phyloP scores from a whole-genome alignment of 1,284 basidiomycete genomes.

The Cutaneotrichosporon mucoides region DNA sequence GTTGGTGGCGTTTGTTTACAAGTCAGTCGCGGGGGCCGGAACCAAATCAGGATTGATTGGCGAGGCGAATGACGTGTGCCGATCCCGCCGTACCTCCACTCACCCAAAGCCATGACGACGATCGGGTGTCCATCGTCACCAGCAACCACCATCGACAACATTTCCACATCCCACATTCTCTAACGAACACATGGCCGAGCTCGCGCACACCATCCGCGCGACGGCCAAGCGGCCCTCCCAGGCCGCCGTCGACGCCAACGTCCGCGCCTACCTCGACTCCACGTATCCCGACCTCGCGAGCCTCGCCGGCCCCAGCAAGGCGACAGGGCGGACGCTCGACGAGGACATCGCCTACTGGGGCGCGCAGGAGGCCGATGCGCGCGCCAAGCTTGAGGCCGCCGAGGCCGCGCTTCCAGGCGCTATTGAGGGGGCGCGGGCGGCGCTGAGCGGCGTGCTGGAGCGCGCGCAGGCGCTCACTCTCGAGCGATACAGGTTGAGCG shows the following conservation, averaged over 20 bases:
- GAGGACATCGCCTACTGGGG: conserved; percentile 41
- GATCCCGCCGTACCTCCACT: no score
- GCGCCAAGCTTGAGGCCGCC: conserved; percentile 25
- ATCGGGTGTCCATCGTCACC: no score
- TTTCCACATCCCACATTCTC: neutral
- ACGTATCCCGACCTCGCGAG: conserved; percentile 31
- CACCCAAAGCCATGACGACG: no score
- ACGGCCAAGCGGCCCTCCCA: conserved; percentile 15
- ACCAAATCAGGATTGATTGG: no score
- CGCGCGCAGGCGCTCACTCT: conserved; percentile 68
- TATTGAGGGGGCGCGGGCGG: conserved; percentile 26
- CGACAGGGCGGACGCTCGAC: conserved; percentile 15
- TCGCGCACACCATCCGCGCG: conserved; percentile 6
- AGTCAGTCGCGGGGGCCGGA: no score
- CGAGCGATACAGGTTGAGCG: conserved; percentile 59
- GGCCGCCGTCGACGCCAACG: conserved; percentile 13
- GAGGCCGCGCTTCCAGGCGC: conserved; percentile 29
- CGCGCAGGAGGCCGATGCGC: conserved; percentile 19
- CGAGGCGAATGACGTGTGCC: no score
- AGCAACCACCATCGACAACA: no score
- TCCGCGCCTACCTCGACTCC: conserved; percentile 31
- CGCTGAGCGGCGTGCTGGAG: conserved; percentile 49
- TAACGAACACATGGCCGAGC: conserved; percentile 1
- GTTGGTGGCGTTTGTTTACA: conserved; percentile 65
- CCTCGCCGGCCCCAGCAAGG: conserved; percentile 12